Evolutionary conservation across 2,329 filamentous ascomycete species (phyloP).

Genomic region (Claviceps sp.): DNA sequence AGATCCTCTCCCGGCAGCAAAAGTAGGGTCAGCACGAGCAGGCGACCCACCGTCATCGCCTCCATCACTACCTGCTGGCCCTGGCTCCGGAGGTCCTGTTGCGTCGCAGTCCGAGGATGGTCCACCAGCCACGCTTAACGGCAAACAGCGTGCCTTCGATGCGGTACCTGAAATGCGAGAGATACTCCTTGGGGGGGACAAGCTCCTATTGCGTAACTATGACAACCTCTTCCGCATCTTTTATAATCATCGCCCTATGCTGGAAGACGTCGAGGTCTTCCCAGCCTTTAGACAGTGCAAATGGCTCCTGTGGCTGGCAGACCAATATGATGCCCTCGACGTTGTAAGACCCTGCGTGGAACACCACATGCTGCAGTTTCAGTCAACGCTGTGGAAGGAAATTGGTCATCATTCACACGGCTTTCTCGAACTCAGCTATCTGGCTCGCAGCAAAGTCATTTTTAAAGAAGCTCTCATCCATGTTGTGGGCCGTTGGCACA

Average conservation of each 20-base stretch:
- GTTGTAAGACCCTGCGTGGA: too few species aligned
- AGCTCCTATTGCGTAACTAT: conserved; percentile 78
- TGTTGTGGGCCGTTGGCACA: conserved; percentile 88
- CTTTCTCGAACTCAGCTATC: conserved; percentile 79
- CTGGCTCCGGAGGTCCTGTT: conserved; percentile 17
- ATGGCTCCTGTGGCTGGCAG: conserved; percentile 44
- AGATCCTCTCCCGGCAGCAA: too few species aligned
- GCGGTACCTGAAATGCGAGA: too few species aligned
- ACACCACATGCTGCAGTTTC: too few species aligned
- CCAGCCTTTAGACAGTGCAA: conserved; percentile 92
- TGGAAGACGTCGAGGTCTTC: conserved; percentile 80
- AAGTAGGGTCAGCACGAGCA: too few species aligned
- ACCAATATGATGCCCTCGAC: too few species aligned
- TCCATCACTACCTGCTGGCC: conserved; percentile 11
- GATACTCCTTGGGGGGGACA: conserved; percentile 23
- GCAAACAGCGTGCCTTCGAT: conserved; percentile 23
- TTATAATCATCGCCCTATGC: conserved; percentile 55
- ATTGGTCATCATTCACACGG: conserved; percentile 91
- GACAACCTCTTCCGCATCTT: conserved; percentile 51
- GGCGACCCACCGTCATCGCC: too few species aligned
- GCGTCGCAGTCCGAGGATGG: conserved; percentile 19
- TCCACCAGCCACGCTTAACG: conserved; percentile 28
- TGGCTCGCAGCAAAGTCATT: conserved; percentile 71
- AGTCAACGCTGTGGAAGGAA: conserved; percentile 61
- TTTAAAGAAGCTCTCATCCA: conserved; percentile 84